Evolutionary conservation across 208 protist species (phyloP).

Genomic region (Balamuthia mandrillaris): DNA sequence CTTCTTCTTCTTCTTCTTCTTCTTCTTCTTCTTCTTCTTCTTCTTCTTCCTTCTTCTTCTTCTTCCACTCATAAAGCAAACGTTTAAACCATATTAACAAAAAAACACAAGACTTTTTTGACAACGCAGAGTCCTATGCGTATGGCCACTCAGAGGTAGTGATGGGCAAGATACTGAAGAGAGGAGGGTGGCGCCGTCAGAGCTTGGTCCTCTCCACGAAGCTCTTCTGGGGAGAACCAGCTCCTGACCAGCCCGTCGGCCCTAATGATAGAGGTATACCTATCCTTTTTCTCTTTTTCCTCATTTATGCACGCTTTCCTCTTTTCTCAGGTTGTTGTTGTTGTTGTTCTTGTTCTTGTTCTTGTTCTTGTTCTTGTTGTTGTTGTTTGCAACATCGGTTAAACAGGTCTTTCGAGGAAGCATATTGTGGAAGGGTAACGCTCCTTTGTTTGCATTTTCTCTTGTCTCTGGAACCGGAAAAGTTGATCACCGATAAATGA

Average conservation of each 20-base stretch:
- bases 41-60: too few species aligned
- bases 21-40: too few species aligned
- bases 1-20: too few species aligned
- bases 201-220: conserved; percentile 46
- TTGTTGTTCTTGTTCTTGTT: neutral
- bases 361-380: neutral
- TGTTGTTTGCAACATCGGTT: neutral
- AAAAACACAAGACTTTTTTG: conserved; percentile 51
- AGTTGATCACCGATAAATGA: neutral
- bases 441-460: neutral
- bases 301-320: too few species aligned
- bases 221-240: conserved; percentile 46
- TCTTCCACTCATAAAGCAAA: too few species aligned
- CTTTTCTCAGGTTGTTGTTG: neutral
- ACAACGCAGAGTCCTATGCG: conserved; percentile 49
- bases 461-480: neutral
- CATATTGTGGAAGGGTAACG: conserved; percentile 49
- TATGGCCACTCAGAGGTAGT: conserved; percentile 35
- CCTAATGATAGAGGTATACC: conserved; percentile 33
- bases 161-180: conserved; percentile 37
- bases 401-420: conserved; percentile 46
- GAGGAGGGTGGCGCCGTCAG: conserved; percentile 32
- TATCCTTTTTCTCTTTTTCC: neutral
- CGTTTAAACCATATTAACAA: too few species aligned
- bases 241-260: neutral